Percentiles rank a stretch among this genome's conserved stretches.
Evolutionary conservation across 148 eudicot genomes (phyloP).

Genomic region (Agrostemma githago): DNA sequence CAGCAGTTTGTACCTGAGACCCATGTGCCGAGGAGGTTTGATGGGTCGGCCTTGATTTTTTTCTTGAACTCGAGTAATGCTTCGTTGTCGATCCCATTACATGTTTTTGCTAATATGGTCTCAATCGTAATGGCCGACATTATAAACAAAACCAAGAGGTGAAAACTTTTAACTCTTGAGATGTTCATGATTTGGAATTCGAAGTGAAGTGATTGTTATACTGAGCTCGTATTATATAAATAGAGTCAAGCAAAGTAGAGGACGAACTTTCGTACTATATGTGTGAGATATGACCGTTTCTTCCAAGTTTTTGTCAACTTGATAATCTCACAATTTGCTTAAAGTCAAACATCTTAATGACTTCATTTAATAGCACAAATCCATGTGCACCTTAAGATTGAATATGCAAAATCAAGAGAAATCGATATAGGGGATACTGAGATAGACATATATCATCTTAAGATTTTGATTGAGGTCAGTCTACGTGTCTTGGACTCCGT

Average conservation of each 20-base stretch:
- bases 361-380: too few species aligned
- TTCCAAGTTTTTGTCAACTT: not conserved
- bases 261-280: not conserved
- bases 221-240: not conserved
- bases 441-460: too few species aligned
- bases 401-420: not conserved
- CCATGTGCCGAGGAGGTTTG: slow-evolving; percentile 36
- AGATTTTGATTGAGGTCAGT: too few species aligned
- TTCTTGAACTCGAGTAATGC: slow-evolving; percentile 21
- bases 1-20: slow-evolving; percentile 58
- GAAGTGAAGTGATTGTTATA: not conserved
- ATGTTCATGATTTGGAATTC: not conserved
- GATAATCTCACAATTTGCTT: not conserved
- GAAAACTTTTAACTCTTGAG: not conserved
- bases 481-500: too few species aligned
- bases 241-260: not conserved
- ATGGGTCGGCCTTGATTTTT: not conserved
- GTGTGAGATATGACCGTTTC: not conserved
- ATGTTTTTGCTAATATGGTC: not conserved
- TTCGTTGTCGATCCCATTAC: slow-evolving; percentile 17
- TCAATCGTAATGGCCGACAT: not conserved
- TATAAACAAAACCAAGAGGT: not conserved
- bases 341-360: not conserved
- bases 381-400: not conserved
- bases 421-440: too few species aligned